These are phyloP conservation scores for Podosphaera xanthii DNA, from an alignment of 2,329 filamentous ascomycete genomes.

Conservation along the genomic window DNA sequence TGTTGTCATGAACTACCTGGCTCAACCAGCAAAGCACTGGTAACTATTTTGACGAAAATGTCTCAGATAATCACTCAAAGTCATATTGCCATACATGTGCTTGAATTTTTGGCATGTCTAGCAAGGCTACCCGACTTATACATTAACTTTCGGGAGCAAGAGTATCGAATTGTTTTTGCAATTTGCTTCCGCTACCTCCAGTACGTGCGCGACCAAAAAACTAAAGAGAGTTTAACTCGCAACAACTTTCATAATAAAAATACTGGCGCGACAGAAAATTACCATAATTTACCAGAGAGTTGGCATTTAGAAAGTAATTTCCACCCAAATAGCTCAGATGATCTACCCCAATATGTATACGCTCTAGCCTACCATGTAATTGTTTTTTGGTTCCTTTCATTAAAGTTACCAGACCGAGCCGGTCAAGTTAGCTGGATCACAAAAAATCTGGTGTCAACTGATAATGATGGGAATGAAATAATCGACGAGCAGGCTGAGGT, in stretches of 20 bases:
- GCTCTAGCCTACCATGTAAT: slow-evolving; percentile 87
- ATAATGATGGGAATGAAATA: slow-evolving; percentile 48
- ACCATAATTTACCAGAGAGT: slow-evolving; percentile 20
- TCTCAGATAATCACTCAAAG: slow-evolving; percentile 87
- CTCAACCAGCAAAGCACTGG: slow-evolving; percentile 65
- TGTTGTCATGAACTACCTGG: slow-evolving; percentile 86
- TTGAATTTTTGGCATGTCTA: slow-evolving; percentile 82
- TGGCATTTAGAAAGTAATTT: slow-evolving; percentile 20
- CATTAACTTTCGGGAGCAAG: slow-evolving; percentile 72
- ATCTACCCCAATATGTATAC: slow-evolving; percentile 82
- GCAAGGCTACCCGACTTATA: slow-evolving; percentile 68
- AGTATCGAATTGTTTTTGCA: slow-evolving; percentile 83
- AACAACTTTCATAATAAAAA: slow-evolving; percentile 18
- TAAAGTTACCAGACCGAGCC: slow-evolving; percentile 64
- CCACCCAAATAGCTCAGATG: slow-evolving; percentile 31
- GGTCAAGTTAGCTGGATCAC: slow-evolving; percentile 80
- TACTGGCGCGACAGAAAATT: slow-evolving; percentile 6
- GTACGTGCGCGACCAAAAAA: slow-evolving; percentile 47
- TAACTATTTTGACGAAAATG: slow-evolving; percentile 79
- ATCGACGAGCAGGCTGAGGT: slow-evolving; percentile 86
- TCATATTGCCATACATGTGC: slow-evolving; percentile 75
- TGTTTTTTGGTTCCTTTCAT: slow-evolving; percentile 83
- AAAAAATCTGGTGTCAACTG: slow-evolving; percentile 56
- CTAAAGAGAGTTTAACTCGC: slow-evolving; percentile 16
- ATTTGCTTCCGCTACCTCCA: slow-evolving; percentile 89